Percentiles rank a stretch among this genome's conserved stretches.
Conservation (phyloP, 768 basidiomycete species). For the Agrocybe chaxingu region DNA sequence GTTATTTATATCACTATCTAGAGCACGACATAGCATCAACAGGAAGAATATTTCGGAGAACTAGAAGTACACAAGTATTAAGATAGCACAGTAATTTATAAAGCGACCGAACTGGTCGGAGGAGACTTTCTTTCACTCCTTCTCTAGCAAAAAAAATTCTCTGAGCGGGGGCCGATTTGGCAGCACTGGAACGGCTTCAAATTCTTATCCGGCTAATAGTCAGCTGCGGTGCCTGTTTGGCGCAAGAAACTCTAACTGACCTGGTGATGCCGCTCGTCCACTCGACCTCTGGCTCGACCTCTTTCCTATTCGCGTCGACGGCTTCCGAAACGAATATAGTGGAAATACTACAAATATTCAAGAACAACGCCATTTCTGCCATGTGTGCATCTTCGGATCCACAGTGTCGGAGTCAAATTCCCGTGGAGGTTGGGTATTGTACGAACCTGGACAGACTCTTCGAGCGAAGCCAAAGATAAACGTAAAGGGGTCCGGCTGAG, state of each 20-base stretch:
- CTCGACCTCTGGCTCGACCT: constrained; percentile 28
- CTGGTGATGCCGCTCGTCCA: constrained; percentile 23
- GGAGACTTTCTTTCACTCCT: not conserved
- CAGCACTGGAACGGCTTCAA: constrained; percentile 19
- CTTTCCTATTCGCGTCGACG: constrained; percentile 24
- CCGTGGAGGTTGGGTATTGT: not conserved
- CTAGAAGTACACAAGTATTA: too few relatives aligned
- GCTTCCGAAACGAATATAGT: constrained; percentile 31
- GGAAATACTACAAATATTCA: constrained; percentile 28
- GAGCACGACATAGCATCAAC: too few relatives aligned
- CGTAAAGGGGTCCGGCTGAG: constrained; percentile 27
- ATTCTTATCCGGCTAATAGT: constrained; percentile 7
- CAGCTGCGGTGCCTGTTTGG: not conserved
- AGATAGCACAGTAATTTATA: too few relatives aligned
- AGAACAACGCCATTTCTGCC: constrained; percentile 28
- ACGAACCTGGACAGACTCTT: constrained; percentile 26
- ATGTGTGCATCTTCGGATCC: constrained; percentile 19
- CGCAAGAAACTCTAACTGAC: constrained; percentile 6
- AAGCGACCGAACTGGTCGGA: not conserved
- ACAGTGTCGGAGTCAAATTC: not conserved
- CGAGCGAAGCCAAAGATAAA: constrained; percentile 35
- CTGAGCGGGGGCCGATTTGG: constrained; percentile 12
- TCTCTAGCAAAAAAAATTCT: not conserved
- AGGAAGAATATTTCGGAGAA: too few relatives aligned
- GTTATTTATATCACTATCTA: too few relatives aligned